Percentiles rank a stretch among this genome's conserved stretches.
phyloP scores from a whole-genome alignment of 2,329 filamentous ascomycete species.

The Aspergillus fijiensis region DNA sequence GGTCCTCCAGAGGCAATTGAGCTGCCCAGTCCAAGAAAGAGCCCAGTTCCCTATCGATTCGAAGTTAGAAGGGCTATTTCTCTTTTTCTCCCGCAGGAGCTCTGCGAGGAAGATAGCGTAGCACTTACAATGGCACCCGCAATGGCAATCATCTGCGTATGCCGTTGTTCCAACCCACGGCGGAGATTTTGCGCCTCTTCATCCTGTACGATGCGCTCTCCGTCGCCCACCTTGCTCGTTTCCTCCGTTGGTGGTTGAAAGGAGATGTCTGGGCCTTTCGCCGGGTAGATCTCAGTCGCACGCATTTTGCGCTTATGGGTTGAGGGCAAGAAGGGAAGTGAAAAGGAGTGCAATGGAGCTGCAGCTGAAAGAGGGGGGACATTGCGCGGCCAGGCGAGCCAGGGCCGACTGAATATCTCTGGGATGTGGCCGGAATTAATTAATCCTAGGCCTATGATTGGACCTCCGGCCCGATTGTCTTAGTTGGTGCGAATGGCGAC shows the following conservation, averaged over 20 bases:
- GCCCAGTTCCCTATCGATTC: slow-evolving; percentile 41
- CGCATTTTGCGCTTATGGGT: neutral
- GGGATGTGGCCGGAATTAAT: neutral
- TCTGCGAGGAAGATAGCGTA: neutral
- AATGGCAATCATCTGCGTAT: slow-evolving; percentile 47
- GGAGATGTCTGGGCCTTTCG: neutral
- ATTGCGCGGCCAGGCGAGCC: neutral
- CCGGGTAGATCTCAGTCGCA: neutral
- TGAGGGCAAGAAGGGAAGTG: neutral
- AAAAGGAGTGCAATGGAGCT: neutral
- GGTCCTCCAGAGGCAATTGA: slow-evolving; percentile 53
- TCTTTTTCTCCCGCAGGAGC: neutral
- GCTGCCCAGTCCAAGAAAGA: slow-evolving; percentile 54
- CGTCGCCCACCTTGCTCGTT: neutral
- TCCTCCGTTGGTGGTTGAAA: neutral
- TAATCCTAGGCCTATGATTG: neutral
- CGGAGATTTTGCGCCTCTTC: slow-evolving; percentile 52
- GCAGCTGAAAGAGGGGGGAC: neutral
- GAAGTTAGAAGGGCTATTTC: neutral
- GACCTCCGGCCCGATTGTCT: neutral
- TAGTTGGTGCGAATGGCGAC: neutral
- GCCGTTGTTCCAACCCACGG: slow-evolving; percentile 45
- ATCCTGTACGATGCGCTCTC: slow-evolving; percentile 25
- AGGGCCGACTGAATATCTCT: neutral
- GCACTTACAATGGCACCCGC: slow-evolving; percentile 44